Percentiles rank a stretch among this genome's conserved stretches.
These are phyloP conservation scores for Fusarium coicis DNA, from an alignment of 2,329 filamentous ascomycete species.

Conservation along the genomic window DNA sequence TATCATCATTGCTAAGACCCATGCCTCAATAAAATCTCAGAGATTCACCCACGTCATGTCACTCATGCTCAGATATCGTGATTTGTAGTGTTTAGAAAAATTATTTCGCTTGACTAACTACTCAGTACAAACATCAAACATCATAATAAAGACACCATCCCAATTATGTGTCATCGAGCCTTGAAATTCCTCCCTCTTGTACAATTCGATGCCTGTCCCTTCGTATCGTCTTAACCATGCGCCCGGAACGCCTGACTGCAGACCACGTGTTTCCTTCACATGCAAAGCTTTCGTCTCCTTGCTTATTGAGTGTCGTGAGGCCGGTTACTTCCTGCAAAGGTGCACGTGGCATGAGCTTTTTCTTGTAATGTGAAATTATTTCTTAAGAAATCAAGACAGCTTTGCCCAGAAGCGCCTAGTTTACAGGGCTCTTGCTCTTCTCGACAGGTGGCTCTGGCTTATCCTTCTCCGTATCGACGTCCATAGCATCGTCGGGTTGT, in stretches of 20 bases:
- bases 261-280: constrained; percentile 30
- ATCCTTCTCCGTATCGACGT: constrained; percentile 49
- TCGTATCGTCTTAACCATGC: constrained; percentile 36
- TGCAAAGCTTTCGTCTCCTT: constrained; percentile 12
- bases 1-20: background rate
- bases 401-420: constrained; percentile 19
- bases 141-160: constrained; percentile 21
- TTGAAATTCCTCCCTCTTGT: background rate
- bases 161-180: constrained; percentile 6
- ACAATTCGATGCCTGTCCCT: constrained; percentile 8
- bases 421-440: constrained; percentile 43
- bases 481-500: constrained; percentile 47
- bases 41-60: background rate
- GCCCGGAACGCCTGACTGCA: constrained; percentile 44
- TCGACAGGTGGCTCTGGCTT: constrained; percentile 41
- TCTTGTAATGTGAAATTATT: constrained; percentile 26
- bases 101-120: constrained; percentile 31
- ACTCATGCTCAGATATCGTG: background rate
- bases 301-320: background rate
- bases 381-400: constrained; percentile 16
- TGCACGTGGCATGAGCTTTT: constrained; percentile 19
- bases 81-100: constrained; percentile 19
- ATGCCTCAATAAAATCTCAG: background rate
- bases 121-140: constrained; percentile 15
- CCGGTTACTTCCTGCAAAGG: constrained; percentile 7